phyloP scores from a whole-genome alignment of 345 rosid genomes.

The Eutrema yunnanense region DNA sequence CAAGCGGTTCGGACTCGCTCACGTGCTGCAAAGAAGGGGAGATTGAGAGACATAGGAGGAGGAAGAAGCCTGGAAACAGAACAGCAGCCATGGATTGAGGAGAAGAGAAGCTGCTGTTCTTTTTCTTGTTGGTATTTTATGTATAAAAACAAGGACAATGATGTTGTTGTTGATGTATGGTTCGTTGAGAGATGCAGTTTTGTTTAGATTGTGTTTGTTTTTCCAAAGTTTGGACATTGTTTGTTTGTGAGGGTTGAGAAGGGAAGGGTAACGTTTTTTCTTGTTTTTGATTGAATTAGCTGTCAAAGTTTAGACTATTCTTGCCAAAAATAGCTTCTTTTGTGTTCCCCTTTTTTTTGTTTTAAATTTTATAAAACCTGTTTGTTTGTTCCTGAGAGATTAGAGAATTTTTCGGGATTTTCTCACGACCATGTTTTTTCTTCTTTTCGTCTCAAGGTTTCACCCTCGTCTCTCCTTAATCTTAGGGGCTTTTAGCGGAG shows the following conservation, averaged over 20 bases:
- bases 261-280: neutral
- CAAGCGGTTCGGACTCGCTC: constrained; percentile 23
- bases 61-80: neutral
- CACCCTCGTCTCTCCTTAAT: no score
- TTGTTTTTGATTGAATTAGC: constrained; percentile 1
- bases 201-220: constrained; percentile 26
- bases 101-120: constrained; percentile 18
- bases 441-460: no score
- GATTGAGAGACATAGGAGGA: constrained; percentile 11
- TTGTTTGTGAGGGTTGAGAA: constrained; percentile 23
- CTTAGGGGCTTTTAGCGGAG: no score
- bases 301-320: constrained; percentile 7
- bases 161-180: neutral
- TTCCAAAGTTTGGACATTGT: constrained; percentile 26
- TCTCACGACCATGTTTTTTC: no score
- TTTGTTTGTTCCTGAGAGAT: neutral
- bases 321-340: constrained; percentile 19
- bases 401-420: neutral
- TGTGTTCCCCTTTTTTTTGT: neutral
- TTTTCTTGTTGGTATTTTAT: neutral
- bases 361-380: neutral
- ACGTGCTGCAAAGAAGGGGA: constrained; percentile 26
- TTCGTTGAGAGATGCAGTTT: constrained; percentile 5
- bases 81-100: constrained; percentile 27
- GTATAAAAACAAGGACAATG: neutral